Conservation (phyloP, 116 monocot species). For the Phalaenopsis hybrid region DNA sequence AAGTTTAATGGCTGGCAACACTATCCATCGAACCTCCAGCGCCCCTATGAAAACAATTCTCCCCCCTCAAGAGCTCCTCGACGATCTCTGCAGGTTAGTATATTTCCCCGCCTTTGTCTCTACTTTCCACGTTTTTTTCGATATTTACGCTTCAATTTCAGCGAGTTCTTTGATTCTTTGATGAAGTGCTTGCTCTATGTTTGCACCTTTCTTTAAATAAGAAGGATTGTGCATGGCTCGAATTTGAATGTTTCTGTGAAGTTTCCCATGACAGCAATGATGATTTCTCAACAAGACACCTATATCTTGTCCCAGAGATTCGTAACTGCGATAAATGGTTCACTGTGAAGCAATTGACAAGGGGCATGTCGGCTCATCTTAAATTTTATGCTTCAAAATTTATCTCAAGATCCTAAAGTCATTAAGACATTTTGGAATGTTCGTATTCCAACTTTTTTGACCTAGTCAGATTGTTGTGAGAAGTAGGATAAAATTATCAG, state of each 20-base stretch:
- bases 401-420: too few relatives aligned
- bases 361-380: too few relatives aligned
- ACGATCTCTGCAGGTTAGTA: constrained; percentile 82
- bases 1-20: constrained; percentile 2
- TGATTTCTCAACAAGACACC: neutral
- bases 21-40: constrained; percentile 39
- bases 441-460: too few relatives aligned
- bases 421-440: too few relatives aligned
- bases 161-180: neutral
- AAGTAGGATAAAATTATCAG: too few relatives aligned
- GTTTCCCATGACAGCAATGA: neutral
- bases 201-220: neutral
- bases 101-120: neutral
- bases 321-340: neutral
- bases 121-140: neutral
- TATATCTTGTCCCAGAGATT: neutral
- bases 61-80: constrained; percentile 86
- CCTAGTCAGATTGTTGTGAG: too few relatives aligned
- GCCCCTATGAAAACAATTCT: constrained; percentile 26
- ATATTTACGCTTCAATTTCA: neutral
- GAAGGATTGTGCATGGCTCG: neutral
- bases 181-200: neutral
- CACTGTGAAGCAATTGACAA: neutral
- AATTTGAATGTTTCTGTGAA: neutral
- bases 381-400: too few relatives aligned